Conservation (phyloP, 31 red algal species). For the Endocladia muricata region DNA sequence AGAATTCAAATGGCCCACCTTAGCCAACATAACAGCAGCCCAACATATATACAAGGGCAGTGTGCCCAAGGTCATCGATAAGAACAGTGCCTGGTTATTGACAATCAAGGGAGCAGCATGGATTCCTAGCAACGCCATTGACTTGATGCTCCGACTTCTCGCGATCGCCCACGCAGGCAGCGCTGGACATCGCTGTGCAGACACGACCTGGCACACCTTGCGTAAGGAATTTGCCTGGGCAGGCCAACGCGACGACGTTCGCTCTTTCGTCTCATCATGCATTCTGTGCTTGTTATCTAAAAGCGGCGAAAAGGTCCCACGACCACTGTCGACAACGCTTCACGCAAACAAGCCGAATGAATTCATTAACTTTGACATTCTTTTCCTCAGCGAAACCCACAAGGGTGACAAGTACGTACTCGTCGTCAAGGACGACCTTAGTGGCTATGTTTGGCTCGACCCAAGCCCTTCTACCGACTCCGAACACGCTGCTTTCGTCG, state of each 20-base stretch:
- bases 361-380: constrained; percentile 11
- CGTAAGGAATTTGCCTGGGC: neutral
- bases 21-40: neutral
- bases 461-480: neutral
- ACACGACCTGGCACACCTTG: neutral
- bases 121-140: neutral
- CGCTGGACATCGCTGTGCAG: neutral
- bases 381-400: constrained; percentile 4
- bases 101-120: neutral
- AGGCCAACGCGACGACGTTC: neutral
- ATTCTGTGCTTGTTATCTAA: neutral
- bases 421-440: constrained; percentile 6
- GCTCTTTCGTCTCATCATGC: neutral
- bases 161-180: neutral
- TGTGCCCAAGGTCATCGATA: neutral
- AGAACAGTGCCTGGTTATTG: neutral
- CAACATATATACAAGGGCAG: neutral
- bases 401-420: constrained; percentile 1
- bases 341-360: constrained; percentile 25
- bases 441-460: constrained; percentile 8
- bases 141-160: neutral
- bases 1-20: neutral
- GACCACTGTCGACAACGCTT: neutral
- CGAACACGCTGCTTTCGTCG: neutral
- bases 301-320: neutral